These are phyloP conservation scores for Alternaria angustiovoidea DNA, from an alignment of 2,329 filamentous ascomycete genomes.

Conservation along the genomic window DNA sequence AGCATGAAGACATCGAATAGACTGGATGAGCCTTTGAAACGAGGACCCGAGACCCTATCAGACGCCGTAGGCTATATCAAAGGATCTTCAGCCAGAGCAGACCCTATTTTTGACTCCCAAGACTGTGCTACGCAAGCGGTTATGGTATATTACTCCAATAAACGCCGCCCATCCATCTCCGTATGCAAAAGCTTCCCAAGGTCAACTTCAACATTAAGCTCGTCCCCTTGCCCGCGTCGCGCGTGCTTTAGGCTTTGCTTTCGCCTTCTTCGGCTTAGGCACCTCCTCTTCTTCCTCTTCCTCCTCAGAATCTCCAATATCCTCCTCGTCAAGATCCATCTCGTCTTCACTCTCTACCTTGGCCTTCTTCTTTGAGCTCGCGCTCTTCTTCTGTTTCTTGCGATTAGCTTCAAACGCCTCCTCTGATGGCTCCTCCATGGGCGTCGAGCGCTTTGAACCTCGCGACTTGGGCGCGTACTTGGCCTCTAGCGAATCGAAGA, in stretches of 20 bases:
- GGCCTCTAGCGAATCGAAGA: slow-evolving; percentile 46
- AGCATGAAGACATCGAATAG: background rate
- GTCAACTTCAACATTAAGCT: slow-evolving; percentile 7
- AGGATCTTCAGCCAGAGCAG: background rate
- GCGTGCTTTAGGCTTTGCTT: slow-evolving; percentile 22
- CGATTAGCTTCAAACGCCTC: slow-evolving; percentile 62
- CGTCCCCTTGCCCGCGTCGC: slow-evolving; percentile 28
- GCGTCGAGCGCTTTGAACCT: slow-evolving; percentile 56
- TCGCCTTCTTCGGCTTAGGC: slow-evolving; percentile 29
- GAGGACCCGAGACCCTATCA: background rate
- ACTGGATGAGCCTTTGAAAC: background rate
- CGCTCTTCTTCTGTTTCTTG: slow-evolving; percentile 38
- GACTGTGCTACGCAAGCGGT: slow-evolving; percentile 18
- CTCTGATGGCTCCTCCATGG: slow-evolving; percentile 66
- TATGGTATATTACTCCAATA: background rate
- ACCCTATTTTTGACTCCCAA: background rate
- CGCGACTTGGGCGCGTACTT: slow-evolving; percentile 49
- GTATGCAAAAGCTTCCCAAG: background rate
- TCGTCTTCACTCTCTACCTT: slow-evolving; percentile 31
- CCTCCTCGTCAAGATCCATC: slow-evolving; percentile 36
- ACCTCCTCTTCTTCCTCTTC: slow-evolving; percentile 30
- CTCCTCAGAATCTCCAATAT: slow-evolving; percentile 37
- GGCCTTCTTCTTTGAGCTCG: slow-evolving; percentile 29
- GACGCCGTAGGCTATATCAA: background rate
- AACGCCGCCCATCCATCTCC: slow-evolving; percentile 11